Evolutionary conservation across 805 yeast species (phyloP).

Genomic region (Hanseniaspora jakobsenii): DNA sequence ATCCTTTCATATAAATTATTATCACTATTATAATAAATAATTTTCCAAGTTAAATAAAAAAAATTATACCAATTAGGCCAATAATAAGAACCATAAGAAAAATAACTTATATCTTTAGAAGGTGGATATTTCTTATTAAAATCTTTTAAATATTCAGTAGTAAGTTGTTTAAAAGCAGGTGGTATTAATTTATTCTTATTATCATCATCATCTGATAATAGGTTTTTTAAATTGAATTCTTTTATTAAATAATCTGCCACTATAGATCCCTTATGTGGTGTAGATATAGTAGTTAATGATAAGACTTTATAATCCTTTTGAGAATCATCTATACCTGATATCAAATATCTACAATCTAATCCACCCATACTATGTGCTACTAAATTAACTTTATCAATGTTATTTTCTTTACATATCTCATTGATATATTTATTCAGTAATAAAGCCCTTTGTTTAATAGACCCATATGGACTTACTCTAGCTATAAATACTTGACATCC

Average conservation of each 20-base stretch:
- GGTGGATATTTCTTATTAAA: constrained; percentile 46
- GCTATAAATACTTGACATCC: constrained; percentile 65
- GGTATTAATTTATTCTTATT: constrained; percentile 27
- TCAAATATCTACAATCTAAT: constrained; percentile 65
- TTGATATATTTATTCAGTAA: constrained; percentile 41
- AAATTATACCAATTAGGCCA: constrained; percentile 50
- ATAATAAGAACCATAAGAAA: constrained; percentile 72
- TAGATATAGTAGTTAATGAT: constrained; percentile 71
- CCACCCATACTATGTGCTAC: constrained; percentile 96
- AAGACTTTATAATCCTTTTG: constrained; percentile 42
- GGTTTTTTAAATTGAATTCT: constrained; percentile 16
- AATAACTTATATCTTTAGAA: constrained; percentile 55
- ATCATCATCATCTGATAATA: constrained; percentile 24
- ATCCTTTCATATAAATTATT: constrained; percentile 32
- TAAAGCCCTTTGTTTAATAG: constrained; percentile 56
- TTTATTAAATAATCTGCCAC: constrained; percentile 50
- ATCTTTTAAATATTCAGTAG: constrained; percentile 39
- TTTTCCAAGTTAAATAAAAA: constrained; percentile 52
- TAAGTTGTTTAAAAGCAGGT: constrained; percentile 48
- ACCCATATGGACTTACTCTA: constrained; percentile 71
- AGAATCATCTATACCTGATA: constrained; percentile 37
- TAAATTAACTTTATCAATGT: constrained; percentile 48
- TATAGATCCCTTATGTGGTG: constrained; percentile 82
- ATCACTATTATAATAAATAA: constrained; percentile 35
- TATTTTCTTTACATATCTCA: constrained; percentile 17